Evolutionary conservation across 2,329 filamentous ascomycete genomes (phyloP), one percentile per base, ranked within the genome.

Genomic region (Epichloe festucae): DNA sequence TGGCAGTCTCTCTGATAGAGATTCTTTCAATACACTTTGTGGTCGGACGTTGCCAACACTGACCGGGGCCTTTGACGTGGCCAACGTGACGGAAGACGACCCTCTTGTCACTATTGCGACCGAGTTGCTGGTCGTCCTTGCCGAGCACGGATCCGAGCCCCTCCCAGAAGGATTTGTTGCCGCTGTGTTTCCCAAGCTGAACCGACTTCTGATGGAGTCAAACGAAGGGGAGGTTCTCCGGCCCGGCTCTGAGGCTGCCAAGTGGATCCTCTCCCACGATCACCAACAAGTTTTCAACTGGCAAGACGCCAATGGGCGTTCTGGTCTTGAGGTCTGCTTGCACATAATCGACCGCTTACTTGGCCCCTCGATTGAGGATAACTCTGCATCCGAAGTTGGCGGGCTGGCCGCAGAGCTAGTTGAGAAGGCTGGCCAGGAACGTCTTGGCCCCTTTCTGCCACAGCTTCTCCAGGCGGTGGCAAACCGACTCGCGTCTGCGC

Each of bases 371-470:
- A 84, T 97, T n/a, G 87, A 94, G 61, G 93, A 98, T 62, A 89
- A 91, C 61, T 87, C 89, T 17, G 93, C 91, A 5, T 88, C 89
- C n/a, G 91, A 98, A 70, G 90, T 98, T 43, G 93, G 93, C 58
- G 89, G 89, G 15, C 79, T 98, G 57, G 93, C 93, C 4, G 91
- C 91, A 2, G 90, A 95, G 67, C 75, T 98, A 31, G 93, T 98
- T 1, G 91, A 97, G 69, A 95, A 93, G 69, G 93, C 91, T 49
- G 93, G 93, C 11, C 84, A 89, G 39, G 90, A 95, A 64, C 82
- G 87, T 51, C 81, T 98, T 11, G 93, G 93, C 0, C 90, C 90
- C 11, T 96, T 89, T 65, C 76, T 98, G 27, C 83, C 87, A 41
- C 88, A 95, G 65, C 81, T 98, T 21, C 77, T 98, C 4, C 83